These are phyloP conservation scores for Fusarium hostae DNA, from an alignment of 2,329 filamentous ascomycete species.

Conservation along the genomic window DNA sequence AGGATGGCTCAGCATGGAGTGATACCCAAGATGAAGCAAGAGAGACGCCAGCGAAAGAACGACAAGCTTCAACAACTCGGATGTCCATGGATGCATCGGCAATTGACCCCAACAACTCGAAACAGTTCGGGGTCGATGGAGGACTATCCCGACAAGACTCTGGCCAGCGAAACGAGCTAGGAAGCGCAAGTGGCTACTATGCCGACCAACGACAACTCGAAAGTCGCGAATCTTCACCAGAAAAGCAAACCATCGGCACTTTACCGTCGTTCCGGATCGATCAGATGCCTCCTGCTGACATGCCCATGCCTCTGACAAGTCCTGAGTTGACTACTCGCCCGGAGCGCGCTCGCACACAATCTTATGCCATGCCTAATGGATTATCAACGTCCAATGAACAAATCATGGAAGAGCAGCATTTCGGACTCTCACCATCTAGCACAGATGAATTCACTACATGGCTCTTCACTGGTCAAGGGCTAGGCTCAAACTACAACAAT, in stretches of 20 bases:
- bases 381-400: constrained; percentile 35
- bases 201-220: constrained; percentile 32
- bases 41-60: constrained; percentile 34
- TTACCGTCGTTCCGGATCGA: constrained; percentile 37
- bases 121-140: constrained; percentile 2
- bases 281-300: constrained; percentile 33
- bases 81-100: constrained; percentile 20
- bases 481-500: constrained; percentile 37
- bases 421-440: constrained; percentile 43
- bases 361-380: constrained; percentile 40
- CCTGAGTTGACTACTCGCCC: constrained; percentile 33
- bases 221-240: constrained; percentile 42
- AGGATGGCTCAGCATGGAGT: constrained; percentile 45
- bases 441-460: constrained; percentile 45
- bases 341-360: constrained; percentile 35
- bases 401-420: constrained; percentile 43
- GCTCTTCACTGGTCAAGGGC: constrained; percentile 43
- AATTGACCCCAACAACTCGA: constrained; percentile 4
- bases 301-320: constrained; percentile 39
- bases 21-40: constrained; percentile 44
- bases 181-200: constrained; percentile 24
- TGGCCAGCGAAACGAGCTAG: constrained; percentile 25
- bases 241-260: constrained; percentile 31
- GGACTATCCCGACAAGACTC: constrained; percentile 25
- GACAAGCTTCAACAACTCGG: constrained; percentile 4